Evolutionary conservation across 192 early-diverging fungal species (phyloP), one percentile per base, ranked within the genome.

Genomic region (Piromyces finnis): DNA sequence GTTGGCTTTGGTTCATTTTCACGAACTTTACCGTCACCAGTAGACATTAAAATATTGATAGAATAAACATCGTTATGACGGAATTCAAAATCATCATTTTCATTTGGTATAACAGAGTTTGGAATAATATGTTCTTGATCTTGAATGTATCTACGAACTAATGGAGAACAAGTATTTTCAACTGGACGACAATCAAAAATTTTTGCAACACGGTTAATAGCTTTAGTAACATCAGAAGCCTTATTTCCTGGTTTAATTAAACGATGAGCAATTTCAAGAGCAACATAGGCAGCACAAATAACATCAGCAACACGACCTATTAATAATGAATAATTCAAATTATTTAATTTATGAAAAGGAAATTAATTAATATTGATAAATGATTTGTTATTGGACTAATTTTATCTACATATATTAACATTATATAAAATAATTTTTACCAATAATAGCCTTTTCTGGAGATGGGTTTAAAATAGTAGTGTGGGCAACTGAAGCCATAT

Each of bases 401-500:
- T n/a, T n/a, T n/a, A n/a, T n/a, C n/a, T n/a, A n/a, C n/a, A n/a
- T n/a, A n/a, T n/a, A n/a, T n/a, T n/a, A n/a, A n/a, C n/a, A n/a
- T n/a, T n/a, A n/a, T n/a, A n/a, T n/a, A n/a, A n/a, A n/a, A n/a
- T n/a, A 14, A 51, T 51, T 22, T 83, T 89, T 87, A 80, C 95
- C 97, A 79, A 87, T 94, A 80, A 94, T 88, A 30, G 92, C 89
- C 28, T 84, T 82, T 28, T 87, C 84, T 82, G 90, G 91, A 36
- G 90, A 88, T 78, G 94, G 88, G 82, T 96, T 96, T 68, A 95
- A 87, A 80, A 97, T 91, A 79, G 94, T 78, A 80, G 95, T 97
- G 86, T 94, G 91, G 32, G 92, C 95, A 36, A 91, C 89, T 59
- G 92, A 88, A 27, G 94, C 88, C 78, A 92, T 91, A 80, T 91